phyloP scores from a whole-genome alignment of 2,329 filamentous ascomycete genomes.

The Diplodia sapinea region DNA sequence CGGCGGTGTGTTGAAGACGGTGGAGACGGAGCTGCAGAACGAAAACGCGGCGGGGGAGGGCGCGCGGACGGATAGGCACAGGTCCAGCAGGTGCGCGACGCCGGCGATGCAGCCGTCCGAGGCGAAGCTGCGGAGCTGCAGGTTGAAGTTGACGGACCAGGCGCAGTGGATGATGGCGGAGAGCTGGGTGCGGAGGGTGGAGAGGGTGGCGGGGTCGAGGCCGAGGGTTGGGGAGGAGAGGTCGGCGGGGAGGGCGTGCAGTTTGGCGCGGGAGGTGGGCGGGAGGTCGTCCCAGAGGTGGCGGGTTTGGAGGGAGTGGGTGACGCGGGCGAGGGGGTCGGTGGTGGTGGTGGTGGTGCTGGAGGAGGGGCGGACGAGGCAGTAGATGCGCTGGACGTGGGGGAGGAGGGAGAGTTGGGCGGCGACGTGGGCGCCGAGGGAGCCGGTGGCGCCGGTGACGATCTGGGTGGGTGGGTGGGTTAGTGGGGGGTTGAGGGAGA shows the following conservation, averaged over 20 bases:
- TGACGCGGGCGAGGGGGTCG: constrained; percentile 44
- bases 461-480: constrained; percentile 38
- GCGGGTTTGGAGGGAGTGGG: constrained; percentile 45
- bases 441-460: constrained; percentile 70
- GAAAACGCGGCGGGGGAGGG: constrained; percentile 48
- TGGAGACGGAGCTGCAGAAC: constrained; percentile 56
- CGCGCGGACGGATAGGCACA: constrained; percentile 47
- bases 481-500: constrained; percentile 33
- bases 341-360: constrained; percentile 34
- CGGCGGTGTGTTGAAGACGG: constrained; percentile 17
- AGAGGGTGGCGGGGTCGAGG: constrained; percentile 39
- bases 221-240: constrained; percentile 52
- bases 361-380: constrained; percentile 57
- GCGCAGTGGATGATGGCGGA: constrained; percentile 58
- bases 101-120: constrained; percentile 51
- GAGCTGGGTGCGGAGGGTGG: constrained; percentile 39
- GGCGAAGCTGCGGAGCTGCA: constrained; percentile 58
- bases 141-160: constrained; percentile 65
- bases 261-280: constrained; percentile 38
- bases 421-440: constrained; percentile 66
- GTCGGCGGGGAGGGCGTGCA: constrained; percentile 49
- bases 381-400: constrained; percentile 54
- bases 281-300: constrained; percentile 42
- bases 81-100: constrained; percentile 51
- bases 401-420: constrained; percentile 41